Conservation (phyloP, 1,284 basidiomycete genomes). For the Marasmius fiardii region DNA sequence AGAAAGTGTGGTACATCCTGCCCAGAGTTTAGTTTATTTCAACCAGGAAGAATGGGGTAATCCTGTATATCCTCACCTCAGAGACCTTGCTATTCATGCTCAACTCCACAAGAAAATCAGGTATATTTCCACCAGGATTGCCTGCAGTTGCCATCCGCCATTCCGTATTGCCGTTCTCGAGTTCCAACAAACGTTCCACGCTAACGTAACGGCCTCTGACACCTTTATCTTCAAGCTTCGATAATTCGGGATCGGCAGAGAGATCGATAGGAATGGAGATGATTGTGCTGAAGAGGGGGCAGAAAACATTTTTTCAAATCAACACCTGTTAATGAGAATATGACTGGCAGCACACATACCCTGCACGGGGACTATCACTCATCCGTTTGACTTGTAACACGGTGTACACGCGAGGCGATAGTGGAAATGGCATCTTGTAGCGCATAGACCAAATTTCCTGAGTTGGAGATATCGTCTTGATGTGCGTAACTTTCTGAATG, state of each 20-base stretch:
- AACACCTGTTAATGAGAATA: too few relatives aligned
- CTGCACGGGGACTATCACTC: conserved; percentile 45
- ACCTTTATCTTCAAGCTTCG: conserved; percentile 62
- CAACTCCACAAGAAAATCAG: conserved; percentile 56
- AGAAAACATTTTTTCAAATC: too few relatives aligned
- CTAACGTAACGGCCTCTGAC: conserved; percentile 67
- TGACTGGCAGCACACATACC: conserved; percentile 35
- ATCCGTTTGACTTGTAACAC: conserved; percentile 62
- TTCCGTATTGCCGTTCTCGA: conserved; percentile 61
- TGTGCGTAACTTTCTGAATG: conserved; percentile 57
- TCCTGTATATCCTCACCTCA: conserved; percentile 37
- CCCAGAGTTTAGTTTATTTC: background rate
- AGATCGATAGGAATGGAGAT: conserved; percentile 74
- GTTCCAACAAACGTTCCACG: conserved; percentile 63
- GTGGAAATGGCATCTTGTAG: conserved; percentile 66
- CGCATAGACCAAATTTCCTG: conserved; percentile 69
- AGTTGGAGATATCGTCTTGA: conserved; percentile 60
- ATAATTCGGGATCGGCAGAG: conserved; percentile 50
- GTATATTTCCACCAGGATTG: conserved; percentile 66
- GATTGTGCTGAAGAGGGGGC: conserved; percentile 42
- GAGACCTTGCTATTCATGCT: conserved; percentile 61
- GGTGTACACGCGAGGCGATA: conserved; percentile 74
- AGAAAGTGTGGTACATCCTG: conserved; percentile 70
- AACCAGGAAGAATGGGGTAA: conserved; percentile 7
- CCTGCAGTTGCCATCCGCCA: conserved; percentile 82